Conservation (phyloP, 805 yeast species). For the Candida ipomoeae region DNA sequence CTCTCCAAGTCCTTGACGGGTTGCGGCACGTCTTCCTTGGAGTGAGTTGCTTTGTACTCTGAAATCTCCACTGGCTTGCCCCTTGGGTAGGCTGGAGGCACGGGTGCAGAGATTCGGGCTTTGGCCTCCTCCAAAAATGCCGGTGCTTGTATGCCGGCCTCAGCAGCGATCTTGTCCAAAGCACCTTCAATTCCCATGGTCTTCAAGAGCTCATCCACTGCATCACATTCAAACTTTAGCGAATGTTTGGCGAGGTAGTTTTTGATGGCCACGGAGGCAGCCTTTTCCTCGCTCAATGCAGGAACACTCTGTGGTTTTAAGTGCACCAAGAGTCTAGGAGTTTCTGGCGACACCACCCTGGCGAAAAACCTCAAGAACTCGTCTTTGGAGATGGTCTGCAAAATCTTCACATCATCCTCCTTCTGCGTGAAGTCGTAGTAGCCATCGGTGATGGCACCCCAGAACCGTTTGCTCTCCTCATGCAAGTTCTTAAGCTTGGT, state of each 20-base stretch:
- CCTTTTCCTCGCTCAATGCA: constrained; percentile 16
- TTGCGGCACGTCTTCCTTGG: constrained; percentile 57
- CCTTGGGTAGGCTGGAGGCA: constrained; percentile 42
- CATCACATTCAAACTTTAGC: constrained; percentile 23
- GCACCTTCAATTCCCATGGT: constrained; percentile 13
- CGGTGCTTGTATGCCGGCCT: constrained; percentile 3
- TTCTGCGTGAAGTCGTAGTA: constrained; percentile 69
- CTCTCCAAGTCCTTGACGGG: constrained; percentile 38
- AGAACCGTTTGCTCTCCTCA: constrained; percentile 68
- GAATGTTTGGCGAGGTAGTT: constrained; percentile 24
- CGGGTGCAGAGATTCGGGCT: constrained; percentile 21
- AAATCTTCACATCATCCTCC: constrained; percentile 51
- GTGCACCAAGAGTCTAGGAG: constrained; percentile 25
- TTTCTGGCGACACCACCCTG: constrained; percentile 29
- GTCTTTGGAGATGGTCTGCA: constrained; percentile 49
- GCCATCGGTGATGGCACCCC: constrained; percentile 68
- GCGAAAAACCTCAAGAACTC: constrained; percentile 58
- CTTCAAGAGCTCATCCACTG: constrained; percentile 17
- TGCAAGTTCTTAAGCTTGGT: constrained; percentile 72
- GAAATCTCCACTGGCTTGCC: constrained; percentile 45
- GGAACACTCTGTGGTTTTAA: constrained; percentile 50
- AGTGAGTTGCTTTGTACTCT: constrained; percentile 52
- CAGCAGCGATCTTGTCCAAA: constrained; percentile 14
- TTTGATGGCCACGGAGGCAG: constrained; percentile 24
- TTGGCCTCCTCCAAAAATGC: constrained; percentile 16